These are phyloP conservation scores for Pythium folliculosum DNA, from an alignment of 352 stramenopile genomes.

Conservation along the genomic window DNA sequence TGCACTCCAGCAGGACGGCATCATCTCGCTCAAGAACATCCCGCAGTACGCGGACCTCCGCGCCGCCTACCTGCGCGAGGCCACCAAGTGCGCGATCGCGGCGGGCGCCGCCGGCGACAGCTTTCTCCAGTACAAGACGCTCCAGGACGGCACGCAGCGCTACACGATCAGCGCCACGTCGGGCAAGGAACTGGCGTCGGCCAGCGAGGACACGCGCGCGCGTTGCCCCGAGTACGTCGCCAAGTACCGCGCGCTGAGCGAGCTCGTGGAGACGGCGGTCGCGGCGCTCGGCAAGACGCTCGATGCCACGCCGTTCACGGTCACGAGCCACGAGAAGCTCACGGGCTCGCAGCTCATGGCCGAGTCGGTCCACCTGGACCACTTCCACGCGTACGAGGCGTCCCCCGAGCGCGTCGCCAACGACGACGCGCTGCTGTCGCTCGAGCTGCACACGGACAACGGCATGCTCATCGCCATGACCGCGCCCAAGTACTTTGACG, in stretches of 20 bases:
- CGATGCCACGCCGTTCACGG: slow-evolving; percentile 51
- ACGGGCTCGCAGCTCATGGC: slow-evolving; percentile 54
- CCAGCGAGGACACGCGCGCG: slow-evolving; percentile 19
- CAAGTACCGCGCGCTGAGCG: slow-evolving; percentile 49
- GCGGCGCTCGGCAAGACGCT: slow-evolving; percentile 50
- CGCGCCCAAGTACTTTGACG: slow-evolving; percentile 69
- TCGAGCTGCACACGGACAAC: slow-evolving; percentile 77
- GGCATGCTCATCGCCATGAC: slow-evolving; percentile 74
- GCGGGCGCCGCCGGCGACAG: slow-evolving; percentile 27
- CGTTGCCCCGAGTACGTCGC: slow-evolving; percentile 50
- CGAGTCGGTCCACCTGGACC: slow-evolving; percentile 74
- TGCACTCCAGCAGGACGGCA: slow-evolving; percentile 65
- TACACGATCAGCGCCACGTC: slow-evolving; percentile 71
- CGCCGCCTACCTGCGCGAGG: slow-evolving; percentile 46
- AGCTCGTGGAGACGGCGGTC: slow-evolving; percentile 50
- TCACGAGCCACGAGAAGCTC: slow-evolving; percentile 36
- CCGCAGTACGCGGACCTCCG: slow-evolving; percentile 47
- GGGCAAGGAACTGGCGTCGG: slow-evolving; percentile 37
- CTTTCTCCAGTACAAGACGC: slow-evolving; percentile 59
- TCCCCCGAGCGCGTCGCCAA: slow-evolving; percentile 1
- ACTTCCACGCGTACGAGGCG: slow-evolving; percentile 79
- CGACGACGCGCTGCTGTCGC: slow-evolving; percentile 42
- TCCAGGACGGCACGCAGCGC: slow-evolving; percentile 63
- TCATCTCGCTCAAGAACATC: slow-evolving; percentile 69
- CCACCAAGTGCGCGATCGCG: slow-evolving; percentile 49